Evolutionary conservation across 2,329 filamentous ascomycete genomes (phyloP).

Genomic region (Beauveria rudraprayagi): DNA sequence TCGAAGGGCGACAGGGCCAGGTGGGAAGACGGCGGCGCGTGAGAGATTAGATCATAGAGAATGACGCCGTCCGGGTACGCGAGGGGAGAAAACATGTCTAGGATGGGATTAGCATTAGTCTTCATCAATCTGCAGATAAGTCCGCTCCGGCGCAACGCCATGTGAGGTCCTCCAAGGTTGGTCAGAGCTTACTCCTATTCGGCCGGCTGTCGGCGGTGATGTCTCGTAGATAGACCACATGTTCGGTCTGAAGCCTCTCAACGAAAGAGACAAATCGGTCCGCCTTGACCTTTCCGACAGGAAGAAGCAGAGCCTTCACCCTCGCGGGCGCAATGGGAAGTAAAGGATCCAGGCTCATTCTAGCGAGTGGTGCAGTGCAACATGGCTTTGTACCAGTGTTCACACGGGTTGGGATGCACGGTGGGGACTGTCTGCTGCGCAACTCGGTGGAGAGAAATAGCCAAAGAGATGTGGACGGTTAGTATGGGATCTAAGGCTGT

Average conservation of each 20-base stretch:
- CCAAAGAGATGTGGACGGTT: background rate
- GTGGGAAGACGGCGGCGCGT: conserved; percentile 71
- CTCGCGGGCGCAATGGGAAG: conserved; percentile 86
- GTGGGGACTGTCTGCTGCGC: background rate
- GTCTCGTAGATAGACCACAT: conserved; percentile 77
- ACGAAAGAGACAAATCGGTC: conserved; percentile 74
- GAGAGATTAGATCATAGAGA: conserved; percentile 79
- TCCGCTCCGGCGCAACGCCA: background rate
- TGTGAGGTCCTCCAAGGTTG: background rate
- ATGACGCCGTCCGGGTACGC: conserved; percentile 81
- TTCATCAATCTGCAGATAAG: background rate
- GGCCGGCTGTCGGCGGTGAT: conserved; percentile 77
- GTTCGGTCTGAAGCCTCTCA: conserved; percentile 66
- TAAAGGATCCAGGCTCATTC: conserved; percentile 81
- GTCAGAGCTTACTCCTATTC: conserved; percentile 62
- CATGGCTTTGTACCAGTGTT: background rate
- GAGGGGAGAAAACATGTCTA: conserved; percentile 90
- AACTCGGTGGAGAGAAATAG: background rate
- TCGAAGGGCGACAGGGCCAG: conserved; percentile 81
- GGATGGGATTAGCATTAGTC: conserved; percentile 3
- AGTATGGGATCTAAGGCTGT: background rate
- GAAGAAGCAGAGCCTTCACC: conserved; percentile 79
- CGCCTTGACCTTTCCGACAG: conserved; percentile 76
- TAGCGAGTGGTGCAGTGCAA: conserved; percentile 39
- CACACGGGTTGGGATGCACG: background rate